Evolutionary conservation across 805 yeast species (phyloP).

Genomic region (Cyberlindnera galapagoensis): DNA sequence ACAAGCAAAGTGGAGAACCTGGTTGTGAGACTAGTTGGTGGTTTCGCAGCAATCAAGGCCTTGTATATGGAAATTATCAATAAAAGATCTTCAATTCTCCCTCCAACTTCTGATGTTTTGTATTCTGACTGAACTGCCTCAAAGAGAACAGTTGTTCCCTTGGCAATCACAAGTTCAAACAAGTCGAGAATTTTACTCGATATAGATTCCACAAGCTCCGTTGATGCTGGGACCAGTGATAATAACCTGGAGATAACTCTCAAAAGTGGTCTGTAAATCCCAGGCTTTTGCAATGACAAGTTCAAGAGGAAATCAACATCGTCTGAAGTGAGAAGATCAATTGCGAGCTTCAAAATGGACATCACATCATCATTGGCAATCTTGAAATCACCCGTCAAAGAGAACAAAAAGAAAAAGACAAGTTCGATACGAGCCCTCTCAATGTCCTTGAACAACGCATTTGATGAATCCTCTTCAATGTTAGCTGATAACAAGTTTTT

Average conservation of each 20-base stretch:
- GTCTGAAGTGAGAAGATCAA: constrained; percentile 41
- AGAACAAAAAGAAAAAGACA: constrained; percentile 38
- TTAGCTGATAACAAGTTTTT: constrained; percentile 45
- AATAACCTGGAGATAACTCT: constrained; percentile 49
- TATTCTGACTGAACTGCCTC: constrained; percentile 54
- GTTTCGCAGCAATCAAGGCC: constrained; percentile 42
- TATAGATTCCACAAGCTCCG: constrained; percentile 37
- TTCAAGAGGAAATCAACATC: constrained; percentile 43
- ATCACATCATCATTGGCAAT: constrained; percentile 14
- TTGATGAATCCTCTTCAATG: constrained; percentile 43
- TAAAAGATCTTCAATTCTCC: constrained; percentile 57
- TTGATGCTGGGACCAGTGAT: constrained; percentile 34
- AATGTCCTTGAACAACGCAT: constrained; percentile 41
- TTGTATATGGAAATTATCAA: constrained; percentile 60
- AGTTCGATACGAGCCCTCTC: constrained; percentile 62
- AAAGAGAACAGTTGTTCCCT: constrained; percentile 55
- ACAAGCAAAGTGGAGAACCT: constrained; percentile 47
- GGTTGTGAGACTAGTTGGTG: constrained; percentile 39
- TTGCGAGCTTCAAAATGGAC: constrained; percentile 25
- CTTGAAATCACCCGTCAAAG: constrained; percentile 9
- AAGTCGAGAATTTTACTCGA: constrained; percentile 48
- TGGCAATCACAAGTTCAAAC: constrained; percentile 57
- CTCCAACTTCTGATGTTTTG: constrained; percentile 29
- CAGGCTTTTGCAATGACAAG: constrained; percentile 32
- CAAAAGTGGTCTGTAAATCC: constrained; percentile 52